phyloP scores from a whole-genome alignment of 148 eudicot genomes.

The Limonium bicolor region DNA sequence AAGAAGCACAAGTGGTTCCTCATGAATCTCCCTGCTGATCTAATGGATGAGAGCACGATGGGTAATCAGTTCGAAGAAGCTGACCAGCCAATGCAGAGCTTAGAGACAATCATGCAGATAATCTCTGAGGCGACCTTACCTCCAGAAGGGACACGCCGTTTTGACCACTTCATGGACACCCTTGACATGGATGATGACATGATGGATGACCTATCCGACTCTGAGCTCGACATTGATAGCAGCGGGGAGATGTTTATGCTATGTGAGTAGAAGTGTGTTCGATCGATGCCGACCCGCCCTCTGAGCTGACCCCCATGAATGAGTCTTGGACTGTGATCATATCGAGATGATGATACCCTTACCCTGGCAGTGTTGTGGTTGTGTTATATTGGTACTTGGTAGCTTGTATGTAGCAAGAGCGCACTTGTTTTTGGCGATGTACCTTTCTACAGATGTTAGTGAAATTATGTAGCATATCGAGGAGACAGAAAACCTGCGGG shows the following conservation, averaged over 20 bases:
- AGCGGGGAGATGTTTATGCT: slow-evolving; percentile 5
- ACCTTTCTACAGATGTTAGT: no score
- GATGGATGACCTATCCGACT: slow-evolving; percentile 7
- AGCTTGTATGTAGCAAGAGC: no score
- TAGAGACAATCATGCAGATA: slow-evolving; percentile 70
- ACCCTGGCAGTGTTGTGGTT: no score
- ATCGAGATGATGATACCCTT: no score
- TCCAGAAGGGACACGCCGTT: neutral
- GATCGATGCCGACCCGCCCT: no score
- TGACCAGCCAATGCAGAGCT: slow-evolving; percentile 83
- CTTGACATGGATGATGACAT: neutral
- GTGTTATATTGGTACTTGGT: no score
- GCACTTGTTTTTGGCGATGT: no score
- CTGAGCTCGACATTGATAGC: slow-evolving; percentile 3
- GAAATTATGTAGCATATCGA: no score
- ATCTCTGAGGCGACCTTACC: slow-evolving; percentile 23
- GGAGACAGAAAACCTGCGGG: no score
- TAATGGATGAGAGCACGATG: slow-evolving; percentile 44
- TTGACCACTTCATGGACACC: slow-evolving; percentile 2
- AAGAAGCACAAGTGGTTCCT: slow-evolving; percentile 77
- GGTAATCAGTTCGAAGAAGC: slow-evolving; percentile 76
- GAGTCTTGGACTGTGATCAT: no score
- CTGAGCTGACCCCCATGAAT: no score
- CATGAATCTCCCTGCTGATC: slow-evolving; percentile 56
- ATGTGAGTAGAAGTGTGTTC: no score